Conservation (phyloP, 306 rosid species). For the Cyclanthera cordifolia region DNA sequence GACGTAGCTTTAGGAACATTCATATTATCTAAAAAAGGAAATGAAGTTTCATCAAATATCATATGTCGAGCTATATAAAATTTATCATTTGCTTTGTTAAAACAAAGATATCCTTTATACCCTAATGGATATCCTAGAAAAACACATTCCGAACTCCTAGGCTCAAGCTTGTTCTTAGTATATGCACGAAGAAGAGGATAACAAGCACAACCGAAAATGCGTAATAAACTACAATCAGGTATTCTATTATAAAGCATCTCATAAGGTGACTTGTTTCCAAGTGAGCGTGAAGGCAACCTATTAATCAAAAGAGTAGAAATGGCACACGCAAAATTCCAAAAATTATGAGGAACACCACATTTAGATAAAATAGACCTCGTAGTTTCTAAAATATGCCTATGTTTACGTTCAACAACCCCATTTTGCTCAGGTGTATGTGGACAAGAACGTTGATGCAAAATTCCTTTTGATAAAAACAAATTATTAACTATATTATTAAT, state of each 20-base stretch:
- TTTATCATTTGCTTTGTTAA: fast-evolving
- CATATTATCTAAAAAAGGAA: background rate
- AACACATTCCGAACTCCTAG: background rate
- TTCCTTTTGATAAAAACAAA: background rate
- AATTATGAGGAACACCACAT: background rate
- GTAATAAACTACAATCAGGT: background rate
- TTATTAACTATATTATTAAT: background rate
- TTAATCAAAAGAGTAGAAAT: background rate
- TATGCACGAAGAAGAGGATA: background rate
- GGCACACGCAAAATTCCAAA: background rate
- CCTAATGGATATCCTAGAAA: background rate
- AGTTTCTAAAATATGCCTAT: background rate
- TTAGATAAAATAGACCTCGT: background rate
- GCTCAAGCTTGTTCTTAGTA: background rate
- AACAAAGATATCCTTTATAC: background rate
- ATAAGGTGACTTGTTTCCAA: background rate
- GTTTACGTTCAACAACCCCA: background rate
- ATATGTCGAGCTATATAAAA: background rate
- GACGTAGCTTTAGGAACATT: background rate
- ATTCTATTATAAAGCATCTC: no score
- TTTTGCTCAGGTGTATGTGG: background rate
- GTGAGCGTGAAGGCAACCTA: background rate
- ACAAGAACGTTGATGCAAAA: background rate
- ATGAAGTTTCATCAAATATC: background rate
- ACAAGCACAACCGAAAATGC: background rate